phyloP scores from a whole-genome alignment of 2,329 filamentous ascomycete genomes.

The Ilyonectria robusta region DNA sequence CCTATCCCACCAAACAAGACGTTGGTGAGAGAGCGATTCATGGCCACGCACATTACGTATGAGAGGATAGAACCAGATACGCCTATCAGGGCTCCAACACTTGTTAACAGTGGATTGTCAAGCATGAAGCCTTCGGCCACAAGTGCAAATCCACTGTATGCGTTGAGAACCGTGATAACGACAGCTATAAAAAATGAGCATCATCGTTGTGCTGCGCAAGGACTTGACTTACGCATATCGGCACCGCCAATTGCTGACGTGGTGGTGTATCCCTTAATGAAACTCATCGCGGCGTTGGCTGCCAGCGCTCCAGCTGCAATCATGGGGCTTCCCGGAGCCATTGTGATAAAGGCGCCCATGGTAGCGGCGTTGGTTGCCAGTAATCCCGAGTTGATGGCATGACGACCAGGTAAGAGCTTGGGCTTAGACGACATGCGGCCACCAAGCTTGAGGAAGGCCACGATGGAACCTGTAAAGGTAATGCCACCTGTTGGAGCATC shows the following conservation, averaged over 20 bases:
- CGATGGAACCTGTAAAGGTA: conserved; percentile 91
- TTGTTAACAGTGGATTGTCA: conserved; percentile 87
- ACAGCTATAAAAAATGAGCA: conserved; percentile 65
- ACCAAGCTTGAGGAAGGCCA: conserved; percentile 89
- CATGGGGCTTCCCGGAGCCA: conserved; percentile 83
- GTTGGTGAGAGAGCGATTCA: conserved; percentile 92
- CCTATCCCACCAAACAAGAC: conserved; percentile 89
- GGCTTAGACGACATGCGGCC: conserved; percentile 87
- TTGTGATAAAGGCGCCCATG: conserved; percentile 86
- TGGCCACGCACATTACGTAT: conserved; percentile 89
- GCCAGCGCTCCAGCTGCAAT: conserved; percentile 85
- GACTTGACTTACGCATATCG: conserved; percentile 77
- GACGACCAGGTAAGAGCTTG: conserved; percentile 79
- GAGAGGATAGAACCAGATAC: conserved; percentile 91
- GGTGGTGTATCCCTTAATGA: conserved; percentile 89
- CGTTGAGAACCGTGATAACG: conserved; percentile 91
- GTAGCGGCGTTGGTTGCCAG: conserved; percentile 84
- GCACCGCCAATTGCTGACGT: conserved; percentile 92
- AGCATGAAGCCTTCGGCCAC: conserved; percentile 95
- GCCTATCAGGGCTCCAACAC: conserved; percentile 88
- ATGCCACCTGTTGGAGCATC: conserved; percentile 70
- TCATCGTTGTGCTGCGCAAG: neutral
- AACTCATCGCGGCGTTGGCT: conserved; percentile 83
- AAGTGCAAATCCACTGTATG: conserved; percentile 90
- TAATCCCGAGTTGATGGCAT: conserved; percentile 81